Evolutionary conservation across 2,329 filamentous ascomycete genomes (phyloP).

Genomic region (Fusarium goolgardi): DNA sequence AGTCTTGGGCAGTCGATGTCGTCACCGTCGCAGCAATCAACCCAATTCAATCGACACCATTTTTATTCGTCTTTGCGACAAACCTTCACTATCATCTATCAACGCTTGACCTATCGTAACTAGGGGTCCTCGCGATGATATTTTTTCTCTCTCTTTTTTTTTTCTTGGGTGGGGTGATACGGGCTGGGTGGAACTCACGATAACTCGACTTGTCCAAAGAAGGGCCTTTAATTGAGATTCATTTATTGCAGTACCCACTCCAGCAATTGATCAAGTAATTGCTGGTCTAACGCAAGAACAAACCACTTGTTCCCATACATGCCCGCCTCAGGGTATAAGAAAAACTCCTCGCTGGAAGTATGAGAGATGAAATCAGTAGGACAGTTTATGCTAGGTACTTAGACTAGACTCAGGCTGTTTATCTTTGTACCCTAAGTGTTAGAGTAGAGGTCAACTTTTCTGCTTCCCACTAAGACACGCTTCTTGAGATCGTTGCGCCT

Average conservation of each 20-base stretch:
- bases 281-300: neutral
- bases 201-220: conserved; percentile 2
- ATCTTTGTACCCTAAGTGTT: neutral
- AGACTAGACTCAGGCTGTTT: neutral
- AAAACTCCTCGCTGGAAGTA: too few species aligned
- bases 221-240: neutral
- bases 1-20: conserved; percentile 26
- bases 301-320: too few species aligned
- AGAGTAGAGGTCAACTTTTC: neutral
- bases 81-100: neutral
- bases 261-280: neutral
- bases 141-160: conserved; percentile 9
- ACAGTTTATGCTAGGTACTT: neutral
- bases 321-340: too few species aligned
- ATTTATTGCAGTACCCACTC: neutral
- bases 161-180: conserved; percentile 11
- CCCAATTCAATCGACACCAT: neutral
- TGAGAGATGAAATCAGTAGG: neutral
- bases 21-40: conserved; percentile 3
- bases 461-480: neutral
- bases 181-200: conserved; percentile 14
- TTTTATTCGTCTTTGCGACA: neutral
- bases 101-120: neutral
- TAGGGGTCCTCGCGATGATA: neutral
- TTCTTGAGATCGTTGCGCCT: too few species aligned